A percentile compares a stretch with the other conserved stretches of the same genome.
Evolutionary conservation across 2,329 filamentous ascomycete species (phyloP).

Genomic region (Magnaporthiopsis incrustans): DNA sequence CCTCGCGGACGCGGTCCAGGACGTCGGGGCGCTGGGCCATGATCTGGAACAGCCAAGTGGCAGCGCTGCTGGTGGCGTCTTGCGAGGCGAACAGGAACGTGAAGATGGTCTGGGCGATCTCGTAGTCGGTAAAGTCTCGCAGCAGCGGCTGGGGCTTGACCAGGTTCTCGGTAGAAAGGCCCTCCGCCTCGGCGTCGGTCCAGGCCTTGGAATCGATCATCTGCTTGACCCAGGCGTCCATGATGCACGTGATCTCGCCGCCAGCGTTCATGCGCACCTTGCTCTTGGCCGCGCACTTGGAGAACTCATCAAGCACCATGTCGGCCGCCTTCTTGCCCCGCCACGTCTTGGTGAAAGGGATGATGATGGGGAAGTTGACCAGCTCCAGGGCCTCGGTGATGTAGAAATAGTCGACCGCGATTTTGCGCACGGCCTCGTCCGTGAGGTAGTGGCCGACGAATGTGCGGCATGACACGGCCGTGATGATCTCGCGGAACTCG

Average conservation of each 20-base stretch:
- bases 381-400: slow-evolving; percentile 93
- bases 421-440: slow-evolving; percentile 83
- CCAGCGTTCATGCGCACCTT: slow-evolving; percentile 87
- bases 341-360: slow-evolving; percentile 93
- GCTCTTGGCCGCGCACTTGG: slow-evolving; percentile 86
- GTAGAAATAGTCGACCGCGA: slow-evolving; percentile 92
- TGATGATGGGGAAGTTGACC: slow-evolving; percentile 96
- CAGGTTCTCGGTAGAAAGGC: slow-evolving; percentile 56
- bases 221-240: slow-evolving; percentile 87
- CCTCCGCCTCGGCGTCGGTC: slow-evolving; percentile 68
- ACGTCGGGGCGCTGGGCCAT: slow-evolving; percentile 91
- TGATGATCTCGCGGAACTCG: slow-evolving; percentile 89
- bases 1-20: slow-evolving; percentile 81
- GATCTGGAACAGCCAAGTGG: slow-evolving; percentile 92
- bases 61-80: slow-evolving; percentile 89
- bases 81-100: slow-evolving; percentile 97
- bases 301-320: slow-evolving; percentile 83
- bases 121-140: slow-evolving; percentile 80
- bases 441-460: slow-evolving; percentile 95
- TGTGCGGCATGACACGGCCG: slow-evolving; percentile 89
- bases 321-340: slow-evolving; percentile 94
- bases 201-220: slow-evolving; percentile 83
- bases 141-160: slow-evolving; percentile 79
- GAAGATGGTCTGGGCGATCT: slow-evolving; percentile 90
- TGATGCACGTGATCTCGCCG: slow-evolving; percentile 81